Conservation (phyloP, 148 eudicot genomes). For the Cornus controversa region DNA sequence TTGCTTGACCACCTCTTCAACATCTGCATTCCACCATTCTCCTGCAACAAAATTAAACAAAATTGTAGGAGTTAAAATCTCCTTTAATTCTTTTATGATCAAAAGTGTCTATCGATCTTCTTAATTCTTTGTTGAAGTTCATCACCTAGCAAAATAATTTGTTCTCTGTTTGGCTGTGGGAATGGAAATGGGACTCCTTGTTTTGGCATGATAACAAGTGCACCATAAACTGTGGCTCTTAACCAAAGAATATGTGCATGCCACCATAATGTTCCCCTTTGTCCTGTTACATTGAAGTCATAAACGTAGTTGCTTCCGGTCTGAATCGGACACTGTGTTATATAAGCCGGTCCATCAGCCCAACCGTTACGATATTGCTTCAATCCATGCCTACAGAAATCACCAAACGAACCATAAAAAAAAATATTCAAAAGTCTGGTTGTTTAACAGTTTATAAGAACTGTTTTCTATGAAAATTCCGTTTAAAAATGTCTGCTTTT, state of each 20-base stretch:
- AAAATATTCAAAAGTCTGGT: no score
- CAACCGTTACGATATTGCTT: conserved; percentile 64
- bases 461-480: no score
- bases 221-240: conserved; percentile 67
- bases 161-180: conserved; percentile 49
- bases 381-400: conserved; percentile 54
- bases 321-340: conserved; percentile 69
- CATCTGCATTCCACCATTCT: conserved; percentile 75
- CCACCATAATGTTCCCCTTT: conserved; percentile 77
- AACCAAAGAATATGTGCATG: conserved; percentile 75
- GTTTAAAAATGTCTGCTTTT: no score
- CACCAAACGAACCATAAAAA: neutral
- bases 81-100: no score
- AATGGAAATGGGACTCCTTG: conserved; percentile 57
- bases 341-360: conserved; percentile 72
- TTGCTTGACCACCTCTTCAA: conserved; percentile 51
- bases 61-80: neutral
- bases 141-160: conserved; percentile 38
- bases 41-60: conserved; percentile 27
- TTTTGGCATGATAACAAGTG: conserved; percentile 56
- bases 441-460: no score
- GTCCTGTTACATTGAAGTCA: conserved; percentile 58
- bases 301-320: conserved; percentile 52
- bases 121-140: neutral
- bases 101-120: no score